These are phyloP conservation scores for Globisporangium lucens DNA, from an alignment of 352 stramenopile species.

Conservation along the genomic window DNA sequence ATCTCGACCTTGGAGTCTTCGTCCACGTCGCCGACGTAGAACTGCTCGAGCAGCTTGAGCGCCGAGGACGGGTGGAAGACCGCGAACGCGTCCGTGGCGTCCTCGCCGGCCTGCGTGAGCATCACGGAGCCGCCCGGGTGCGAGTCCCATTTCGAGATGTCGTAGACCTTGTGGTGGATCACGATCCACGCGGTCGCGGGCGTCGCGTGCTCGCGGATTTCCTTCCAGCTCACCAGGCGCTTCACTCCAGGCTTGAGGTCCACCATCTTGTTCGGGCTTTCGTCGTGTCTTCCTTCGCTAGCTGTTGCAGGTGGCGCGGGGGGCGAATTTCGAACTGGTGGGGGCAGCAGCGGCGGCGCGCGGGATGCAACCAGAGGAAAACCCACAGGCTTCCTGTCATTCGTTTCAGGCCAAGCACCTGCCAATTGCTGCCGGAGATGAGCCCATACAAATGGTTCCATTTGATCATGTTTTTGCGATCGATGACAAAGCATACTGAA, in stretches of 20 bases:
- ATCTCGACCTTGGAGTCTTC: conserved; percentile 40
- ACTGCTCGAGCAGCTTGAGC: conserved; percentile 94
- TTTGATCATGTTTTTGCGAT: neutral
- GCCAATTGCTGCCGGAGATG: neutral
- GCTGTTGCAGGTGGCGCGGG: neutral
- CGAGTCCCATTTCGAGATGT: conserved; percentile 83
- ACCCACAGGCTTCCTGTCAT: neutral
- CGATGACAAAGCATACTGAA: neutral
- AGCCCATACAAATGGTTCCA: neutral
- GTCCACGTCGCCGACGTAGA: conserved; percentile 97
- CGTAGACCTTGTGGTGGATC: conserved; percentile 91
- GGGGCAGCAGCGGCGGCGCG: neutral
- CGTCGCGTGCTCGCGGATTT: conserved; percentile 76
- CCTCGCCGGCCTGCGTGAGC: conserved; percentile 96
- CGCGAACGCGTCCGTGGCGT: conserved; percentile 98
- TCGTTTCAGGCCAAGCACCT: neutral
- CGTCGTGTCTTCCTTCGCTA: neutral
- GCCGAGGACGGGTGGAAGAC: conserved; percentile 95
- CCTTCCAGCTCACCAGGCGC: conserved; percentile 71
- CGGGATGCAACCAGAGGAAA: neutral
- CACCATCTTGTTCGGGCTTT: conserved; percentile 36
- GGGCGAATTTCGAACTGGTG: conserved; percentile 8
- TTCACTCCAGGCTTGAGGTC: conserved; percentile 50
- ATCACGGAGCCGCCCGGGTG: conserved; percentile 92
- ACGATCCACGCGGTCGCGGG: conserved; percentile 84